These are phyloP conservation scores for Penicillium odoratum DNA, from an alignment of 495 filamentous ascomycete genomes.

Conservation along the genomic window DNA sequence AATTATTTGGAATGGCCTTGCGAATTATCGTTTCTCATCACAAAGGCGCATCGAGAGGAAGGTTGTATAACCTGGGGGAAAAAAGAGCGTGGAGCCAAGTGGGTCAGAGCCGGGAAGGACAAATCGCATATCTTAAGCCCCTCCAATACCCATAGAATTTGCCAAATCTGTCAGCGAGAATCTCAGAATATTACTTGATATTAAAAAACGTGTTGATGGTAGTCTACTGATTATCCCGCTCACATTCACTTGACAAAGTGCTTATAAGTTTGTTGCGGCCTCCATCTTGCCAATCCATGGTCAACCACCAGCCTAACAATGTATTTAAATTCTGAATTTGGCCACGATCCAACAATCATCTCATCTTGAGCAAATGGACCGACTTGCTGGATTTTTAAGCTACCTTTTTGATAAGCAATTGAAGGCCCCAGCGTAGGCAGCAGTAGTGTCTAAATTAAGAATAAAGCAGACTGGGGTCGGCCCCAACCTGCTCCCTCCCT, in stretches of 20 bases:
- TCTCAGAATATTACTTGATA: not conserved
- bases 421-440: too few species aligned
- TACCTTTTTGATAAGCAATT: too few species aligned
- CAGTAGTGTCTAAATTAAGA: too few species aligned
- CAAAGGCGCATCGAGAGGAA: not conserved
- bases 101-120: not conserved
- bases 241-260: slow-evolving; percentile 14
- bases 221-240: slow-evolving; percentile 12
- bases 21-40: not conserved
- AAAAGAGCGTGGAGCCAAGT: not conserved
- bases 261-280: slow-evolving; percentile 18
- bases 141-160: not conserved
- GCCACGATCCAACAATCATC: slow-evolving; percentile 1
- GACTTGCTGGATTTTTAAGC: too few species aligned
- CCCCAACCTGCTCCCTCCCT: too few species aligned
- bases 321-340: slow-evolving; percentile 13
- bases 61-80: not conserved
- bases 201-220: not conserved
- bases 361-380: too few species aligned
- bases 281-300: slow-evolving; percentile 18
- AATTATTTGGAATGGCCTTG: not conserved
- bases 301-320: slow-evolving; percentile 15
- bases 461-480: too few species aligned
- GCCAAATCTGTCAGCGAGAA: not conserved
- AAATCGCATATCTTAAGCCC: not conserved